Conservation (phyloP, 331 rosid genomes). For the Cydonia oblonga region DNA sequence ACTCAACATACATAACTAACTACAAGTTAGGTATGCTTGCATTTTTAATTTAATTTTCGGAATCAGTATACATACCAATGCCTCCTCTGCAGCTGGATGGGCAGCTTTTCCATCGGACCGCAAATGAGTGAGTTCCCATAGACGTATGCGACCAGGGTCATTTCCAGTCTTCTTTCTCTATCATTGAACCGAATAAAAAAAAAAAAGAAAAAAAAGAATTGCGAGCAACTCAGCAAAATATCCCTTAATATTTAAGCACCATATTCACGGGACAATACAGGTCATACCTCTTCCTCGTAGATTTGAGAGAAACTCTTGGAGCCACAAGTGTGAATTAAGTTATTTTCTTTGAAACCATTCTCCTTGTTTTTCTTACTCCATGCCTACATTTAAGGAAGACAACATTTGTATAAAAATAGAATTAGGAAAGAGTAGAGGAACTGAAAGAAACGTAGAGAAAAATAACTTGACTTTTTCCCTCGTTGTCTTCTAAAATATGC, state of each 20-base stretch:
- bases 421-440: background rate
- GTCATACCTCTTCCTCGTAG: background rate
- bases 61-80: background rate
- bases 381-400: background rate
- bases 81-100: constrained; percentile 1
- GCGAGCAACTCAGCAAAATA: background rate
- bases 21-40: background rate
- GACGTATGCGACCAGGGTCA: background rate
- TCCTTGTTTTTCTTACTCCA: background rate
- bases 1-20: background rate
- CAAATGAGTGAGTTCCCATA: background rate
- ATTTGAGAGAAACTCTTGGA: constrained; percentile 3
- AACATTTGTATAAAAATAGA: background rate
- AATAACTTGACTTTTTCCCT: background rate
- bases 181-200: no score
- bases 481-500: background rate
- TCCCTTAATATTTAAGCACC: background rate
- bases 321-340: background rate
- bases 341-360: constrained; percentile 1
- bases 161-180: background rate
- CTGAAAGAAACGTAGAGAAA: background rate
- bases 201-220: background rate
- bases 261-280: background rate
- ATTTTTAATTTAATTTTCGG: background rate
- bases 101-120: background rate